Base-by-base conservation (phyloP, 371 early-diverging fungal species). In the Mucor saturninus region DNA sequence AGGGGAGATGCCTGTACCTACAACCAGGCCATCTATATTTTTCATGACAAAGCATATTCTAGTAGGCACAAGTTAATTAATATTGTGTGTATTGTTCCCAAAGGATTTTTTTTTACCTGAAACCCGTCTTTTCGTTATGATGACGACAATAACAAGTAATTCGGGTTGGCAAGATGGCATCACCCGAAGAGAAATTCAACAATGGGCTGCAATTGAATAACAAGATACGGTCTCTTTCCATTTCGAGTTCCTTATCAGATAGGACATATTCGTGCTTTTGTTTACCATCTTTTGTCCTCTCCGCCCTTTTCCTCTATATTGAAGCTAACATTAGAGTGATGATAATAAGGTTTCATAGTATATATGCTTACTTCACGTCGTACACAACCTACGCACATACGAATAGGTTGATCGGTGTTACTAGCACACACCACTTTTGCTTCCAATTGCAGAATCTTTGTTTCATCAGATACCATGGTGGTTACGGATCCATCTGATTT, bases 141-240 rank as follows among this genome's bases (percentile, higher is more conserved):
- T 96, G 96, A 5, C 96, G 83, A 76, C 94, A 95, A 68, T 96
- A 96, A 76, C 96, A 96, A 10, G 95, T 94, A 55, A 96, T 93
- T 40, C 96, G 80, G 4, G 94, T 90, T 13, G 96, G 95, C 46
- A 96, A 74, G 60, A 90, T 86, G 5, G 89, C 83, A 73, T 93
- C 94, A 45, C 96, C 95, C 40, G 86, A 84, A 72, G 80, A 82
- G 62, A 96, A 94, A 68, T 93, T 92, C 21, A 93, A 80, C 61
- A 92, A 68, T 32, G 91, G 88, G 62, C 78, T 82, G 71, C 91
- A 90, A 74, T 93, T 95, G 70, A 95, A 94, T 11, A 93, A 79
- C 6, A 93, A 65, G 38, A 90, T 87, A 39, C 91, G 85, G 59
- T 83, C 72, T 50, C 84, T 85, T 64, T 91, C 90, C n/a, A 75